Base-by-base conservation (phyloP, 768 basidiomycete genomes). In the Mycena galericulata region DNA sequence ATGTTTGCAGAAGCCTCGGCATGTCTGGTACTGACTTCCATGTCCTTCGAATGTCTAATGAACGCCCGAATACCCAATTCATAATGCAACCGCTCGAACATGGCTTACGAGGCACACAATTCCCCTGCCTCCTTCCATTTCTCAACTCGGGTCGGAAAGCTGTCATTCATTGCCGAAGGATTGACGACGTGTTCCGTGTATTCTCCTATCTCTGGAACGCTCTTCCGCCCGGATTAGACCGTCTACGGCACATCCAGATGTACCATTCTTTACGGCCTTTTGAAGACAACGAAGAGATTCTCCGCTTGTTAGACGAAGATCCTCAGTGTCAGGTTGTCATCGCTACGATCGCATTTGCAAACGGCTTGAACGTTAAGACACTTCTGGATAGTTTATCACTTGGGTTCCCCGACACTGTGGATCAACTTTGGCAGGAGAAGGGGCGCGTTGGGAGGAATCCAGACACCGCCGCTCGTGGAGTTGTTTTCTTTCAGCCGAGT, bases 81-180 rank as follows among this genome's bases (percentile, higher is more conserved):
- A 46, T 46, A 6, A 46, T 46, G 45, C n/a, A 46, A 15, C 45
- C 45, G 22, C 45, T 46, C 5, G 45, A 6, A 22, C n/a, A 46
- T 24, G 45, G 45, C 15, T 20, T 46, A 6, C 8, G 4, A 24
- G 45, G 45, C 5, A 46, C 4, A 12, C 3, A 22, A 22, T 46
- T 46, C 45, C 45, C 45, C 26, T 24, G 26, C n/a, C 45, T 46
- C n/a, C 9, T 46, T 15, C 22, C 45, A 6, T 46, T 22, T 15
- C 45, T 46, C 45, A 67, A 62, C 46, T 38, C 65, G 2, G 43
- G 69, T 4, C 65, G 53, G 24, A 67, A 67, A 40, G 43, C 53
- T 5, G 43, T 65, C 20, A 30, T 71, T 50, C 58, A 71, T 50
- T 47, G 43, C 11, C 46, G 22, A 11, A 55, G 60, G 17, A 34